Conservation (phyloP, 225 moss, liverwort and hornwort genomes). For the Rhytidiadelphus loreus region DNA sequence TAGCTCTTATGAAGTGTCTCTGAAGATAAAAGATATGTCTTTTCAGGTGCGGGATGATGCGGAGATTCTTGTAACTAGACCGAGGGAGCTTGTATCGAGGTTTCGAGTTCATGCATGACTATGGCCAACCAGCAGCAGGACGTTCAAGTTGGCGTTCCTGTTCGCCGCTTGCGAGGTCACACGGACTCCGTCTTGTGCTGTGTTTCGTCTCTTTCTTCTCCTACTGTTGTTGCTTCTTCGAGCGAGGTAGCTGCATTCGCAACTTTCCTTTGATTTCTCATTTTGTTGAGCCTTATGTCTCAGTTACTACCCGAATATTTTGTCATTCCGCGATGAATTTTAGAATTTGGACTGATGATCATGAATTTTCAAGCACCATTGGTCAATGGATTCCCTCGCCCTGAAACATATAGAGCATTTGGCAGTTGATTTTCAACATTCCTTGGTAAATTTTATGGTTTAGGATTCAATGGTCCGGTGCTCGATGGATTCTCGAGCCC, state of each 20-base stretch:
- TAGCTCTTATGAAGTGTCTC: not conserved
- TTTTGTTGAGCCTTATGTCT: not conserved
- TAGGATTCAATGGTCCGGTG: not conserved
- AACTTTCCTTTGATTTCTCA: not conserved
- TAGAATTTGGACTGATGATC: not conserved
- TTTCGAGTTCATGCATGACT: not conserved
- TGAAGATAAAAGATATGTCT: not conserved
- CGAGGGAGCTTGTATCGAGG: not conserved
- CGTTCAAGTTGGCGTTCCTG: slow-evolving; percentile 1
- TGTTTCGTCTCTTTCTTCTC: slow-evolving; percentile 3
- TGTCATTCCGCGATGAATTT: not conserved
- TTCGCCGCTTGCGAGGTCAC: slow-evolving; percentile 35
- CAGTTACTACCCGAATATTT: not conserved
- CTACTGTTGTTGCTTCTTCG: slow-evolving; percentile 18
- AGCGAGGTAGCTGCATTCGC: slow-evolving; percentile 26
- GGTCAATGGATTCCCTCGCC: not conserved
- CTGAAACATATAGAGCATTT: not conserved
- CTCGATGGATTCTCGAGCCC: not conserved
- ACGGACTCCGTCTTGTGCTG: slow-evolving; percentile 44
- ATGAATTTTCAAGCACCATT: not conserved
- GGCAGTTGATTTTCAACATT: not conserved
- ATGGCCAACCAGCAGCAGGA: slow-evolving; percentile 13
- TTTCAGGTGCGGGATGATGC: not conserved
- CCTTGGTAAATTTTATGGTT: not conserved
- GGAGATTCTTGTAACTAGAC: not conserved